phyloP scores from a whole-genome alignment of 768 basidiomycete genomes.

The Coprinopsis cinerea region DNA sequence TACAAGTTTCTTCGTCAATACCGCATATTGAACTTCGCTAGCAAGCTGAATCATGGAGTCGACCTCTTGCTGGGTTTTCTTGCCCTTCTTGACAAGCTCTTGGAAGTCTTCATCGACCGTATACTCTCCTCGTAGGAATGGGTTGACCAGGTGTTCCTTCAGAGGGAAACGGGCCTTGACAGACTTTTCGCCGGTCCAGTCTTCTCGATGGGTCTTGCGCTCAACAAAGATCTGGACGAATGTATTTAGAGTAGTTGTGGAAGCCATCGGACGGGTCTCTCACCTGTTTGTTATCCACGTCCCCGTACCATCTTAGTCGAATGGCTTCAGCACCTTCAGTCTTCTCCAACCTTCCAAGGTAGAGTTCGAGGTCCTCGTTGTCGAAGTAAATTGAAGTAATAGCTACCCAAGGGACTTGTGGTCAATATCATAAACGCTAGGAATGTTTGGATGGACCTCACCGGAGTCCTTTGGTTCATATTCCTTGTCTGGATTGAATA shows the following conservation, averaged over 20 bases:
- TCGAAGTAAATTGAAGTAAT: conserved; percentile 98
- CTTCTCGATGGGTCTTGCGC: conserved; percentile 91
- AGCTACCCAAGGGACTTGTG: conserved; percentile 36
- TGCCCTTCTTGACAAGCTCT: conserved; percentile 78
- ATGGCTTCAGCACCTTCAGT: conserved; percentile 98
- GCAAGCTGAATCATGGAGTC: conserved; percentile 94
- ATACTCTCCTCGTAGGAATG: conserved; percentile 84
- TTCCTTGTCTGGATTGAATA: conserved; percentile 92
- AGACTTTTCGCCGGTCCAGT: conserved; percentile 99
- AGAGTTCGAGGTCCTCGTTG: conserved; percentile 91
- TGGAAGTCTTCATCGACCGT: conserved; percentile 93
- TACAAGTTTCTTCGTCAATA: conserved; percentile 71
- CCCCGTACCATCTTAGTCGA: conserved; percentile 96
- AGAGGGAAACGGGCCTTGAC: conserved; percentile 96
- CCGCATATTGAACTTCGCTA: conserved; percentile 92
- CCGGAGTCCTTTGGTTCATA: conserved; percentile 82
- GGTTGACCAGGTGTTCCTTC: conserved; percentile 90
- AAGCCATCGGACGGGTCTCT: conserved; percentile 18
- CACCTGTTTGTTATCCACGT: conserved; percentile 73
- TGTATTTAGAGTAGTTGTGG: neutral
- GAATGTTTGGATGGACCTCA: conserved; percentile 24
- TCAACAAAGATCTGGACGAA: conserved; percentile 88
- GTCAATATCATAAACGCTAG: neutral
- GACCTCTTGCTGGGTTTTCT: conserved; percentile 88
- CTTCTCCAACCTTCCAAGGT: conserved; percentile 95